phyloP scores from a whole-genome alignment of 2,329 filamentous ascomycete species.

The Helicocarpus griseus region DNA sequence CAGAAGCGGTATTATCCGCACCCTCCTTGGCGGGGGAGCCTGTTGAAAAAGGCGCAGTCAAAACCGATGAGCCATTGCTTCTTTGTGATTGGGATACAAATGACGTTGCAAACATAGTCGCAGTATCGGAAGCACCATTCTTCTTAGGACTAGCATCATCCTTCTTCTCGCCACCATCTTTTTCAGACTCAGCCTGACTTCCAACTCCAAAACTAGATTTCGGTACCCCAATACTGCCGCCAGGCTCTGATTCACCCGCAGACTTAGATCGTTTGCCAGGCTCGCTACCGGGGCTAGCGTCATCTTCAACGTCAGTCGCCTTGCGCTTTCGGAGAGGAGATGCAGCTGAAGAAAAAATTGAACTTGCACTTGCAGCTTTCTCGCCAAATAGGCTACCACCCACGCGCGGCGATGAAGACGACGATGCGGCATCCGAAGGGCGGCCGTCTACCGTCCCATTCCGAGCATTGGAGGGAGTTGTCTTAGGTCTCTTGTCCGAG shows the following conservation, averaged over 20 bases:
- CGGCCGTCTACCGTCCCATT: not conserved
- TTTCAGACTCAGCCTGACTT: constrained; percentile 1
- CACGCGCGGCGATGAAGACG: not conserved
- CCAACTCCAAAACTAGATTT: too few relatives aligned
- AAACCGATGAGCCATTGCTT: not conserved
- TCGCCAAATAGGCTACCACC: not conserved
- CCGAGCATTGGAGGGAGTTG: not conserved
- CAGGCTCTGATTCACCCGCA: constrained; percentile 6
- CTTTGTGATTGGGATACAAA: constrained; percentile 7
- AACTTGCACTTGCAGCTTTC: not conserved
- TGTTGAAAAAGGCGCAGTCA: not conserved
- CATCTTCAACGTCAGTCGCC: constrained; percentile 6
- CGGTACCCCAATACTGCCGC: not conserved
- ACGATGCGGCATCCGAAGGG: not conserved
- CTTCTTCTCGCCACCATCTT: constrained; percentile 2
- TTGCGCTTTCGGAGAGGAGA: constrained; percentile 8
- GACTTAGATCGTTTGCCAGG: constrained; percentile 6
- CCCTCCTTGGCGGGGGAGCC: not conserved
- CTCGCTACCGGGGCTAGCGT: not conserved
- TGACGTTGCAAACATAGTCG: constrained; percentile 13
- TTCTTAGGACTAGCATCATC: not conserved
- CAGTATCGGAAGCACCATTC: constrained; percentile 8
- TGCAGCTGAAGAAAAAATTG: not conserved
- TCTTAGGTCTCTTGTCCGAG: not conserved
- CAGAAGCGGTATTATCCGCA: not conserved